Evolutionary conservation across 2,329 filamentous ascomycete genomes (phyloP).

Genomic region (Nemania sp.): DNA sequence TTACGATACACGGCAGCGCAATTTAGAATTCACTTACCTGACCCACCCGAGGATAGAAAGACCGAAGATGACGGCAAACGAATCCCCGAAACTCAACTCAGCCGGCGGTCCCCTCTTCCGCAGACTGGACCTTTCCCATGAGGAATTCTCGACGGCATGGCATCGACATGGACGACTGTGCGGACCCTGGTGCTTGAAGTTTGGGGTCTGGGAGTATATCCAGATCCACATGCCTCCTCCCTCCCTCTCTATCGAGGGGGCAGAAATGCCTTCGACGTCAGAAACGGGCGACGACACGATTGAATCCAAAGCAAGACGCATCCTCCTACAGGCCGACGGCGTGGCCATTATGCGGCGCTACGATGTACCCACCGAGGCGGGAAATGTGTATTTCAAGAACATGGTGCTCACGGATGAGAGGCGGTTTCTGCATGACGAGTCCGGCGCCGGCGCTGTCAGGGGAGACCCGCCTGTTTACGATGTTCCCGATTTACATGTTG

Average conservation of each 20-base stretch:
- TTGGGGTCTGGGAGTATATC: slow-evolving; percentile 36
- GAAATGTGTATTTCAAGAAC: slow-evolving; percentile 28
- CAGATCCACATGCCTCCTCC: slow-evolving; percentile 39
- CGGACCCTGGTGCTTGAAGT: slow-evolving; percentile 37
- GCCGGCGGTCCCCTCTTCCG: slow-evolving; percentile 37
- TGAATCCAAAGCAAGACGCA: slow-evolving; percentile 25
- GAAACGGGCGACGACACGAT: slow-evolving; percentile 1
- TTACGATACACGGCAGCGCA: background rate
- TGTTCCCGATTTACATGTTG: slow-evolving; percentile 35
- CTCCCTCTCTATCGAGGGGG: background rate
- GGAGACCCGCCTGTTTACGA: slow-evolving; percentile 33
- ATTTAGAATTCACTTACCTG: slow-evolving; percentile 6
- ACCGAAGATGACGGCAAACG: slow-evolving; percentile 19
- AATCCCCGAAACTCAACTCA: slow-evolving; percentile 20
- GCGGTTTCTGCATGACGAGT: slow-evolving; percentile 39
- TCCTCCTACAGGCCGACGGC: slow-evolving; percentile 35
- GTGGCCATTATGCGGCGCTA: slow-evolving; percentile 37
- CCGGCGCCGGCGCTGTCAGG: slow-evolving; percentile 36
- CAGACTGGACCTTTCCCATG: slow-evolving; percentile 31
- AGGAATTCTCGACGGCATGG: slow-evolving; percentile 38
- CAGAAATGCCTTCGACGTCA: background rate
- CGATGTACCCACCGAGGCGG: slow-evolving; percentile 14
- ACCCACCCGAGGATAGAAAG: background rate
- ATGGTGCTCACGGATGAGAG: slow-evolving; percentile 35
- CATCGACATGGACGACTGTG: slow-evolving; percentile 34